A percentile compares a stretch with the other conserved stretches of the same genome.
These are phyloP conservation scores for Cutaneotrichosporon mucoides DNA, from an alignment of 1,284 basidiomycete species.

Conservation along the genomic window DNA sequence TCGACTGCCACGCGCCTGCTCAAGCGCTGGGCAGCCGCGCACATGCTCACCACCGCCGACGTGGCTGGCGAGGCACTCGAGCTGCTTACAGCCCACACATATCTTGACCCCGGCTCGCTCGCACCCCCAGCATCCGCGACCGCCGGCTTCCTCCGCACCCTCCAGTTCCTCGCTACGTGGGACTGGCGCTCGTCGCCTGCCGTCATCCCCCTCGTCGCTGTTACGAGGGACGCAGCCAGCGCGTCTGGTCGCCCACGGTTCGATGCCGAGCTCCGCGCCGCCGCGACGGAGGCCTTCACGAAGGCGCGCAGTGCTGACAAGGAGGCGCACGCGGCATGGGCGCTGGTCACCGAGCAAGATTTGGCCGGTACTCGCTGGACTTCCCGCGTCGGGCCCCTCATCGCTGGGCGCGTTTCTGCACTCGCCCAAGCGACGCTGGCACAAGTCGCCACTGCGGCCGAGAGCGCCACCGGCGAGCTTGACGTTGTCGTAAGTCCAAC, in stretches of 20 bases:
- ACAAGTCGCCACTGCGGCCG: constrained; percentile 29
- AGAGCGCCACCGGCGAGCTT: constrained; percentile 24
- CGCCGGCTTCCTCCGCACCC: constrained; percentile 71
- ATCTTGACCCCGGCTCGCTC: constrained; percentile 49
- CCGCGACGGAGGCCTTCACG: constrained; percentile 56
- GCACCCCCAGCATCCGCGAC: constrained; percentile 51
- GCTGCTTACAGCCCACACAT: constrained; percentile 67
- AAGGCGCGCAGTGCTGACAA: constrained; percentile 47
- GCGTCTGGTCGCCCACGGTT: constrained; percentile 37
- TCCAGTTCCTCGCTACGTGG: constrained; percentile 78
- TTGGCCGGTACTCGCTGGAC: constrained; percentile 72
- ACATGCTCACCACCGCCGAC: constrained; percentile 69
- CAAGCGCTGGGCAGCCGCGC: constrained; percentile 87
- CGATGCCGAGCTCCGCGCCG: constrained; percentile 54
- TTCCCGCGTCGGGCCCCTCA: constrained; percentile 57
- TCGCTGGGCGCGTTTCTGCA: constrained; percentile 64
- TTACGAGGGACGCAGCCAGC: constrained; percentile 35
- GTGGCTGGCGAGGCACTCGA: constrained; percentile 74
- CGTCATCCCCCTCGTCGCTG: constrained; percentile 48
- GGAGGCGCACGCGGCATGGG: constrained; percentile 62
- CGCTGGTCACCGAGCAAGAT: constrained; percentile 76
- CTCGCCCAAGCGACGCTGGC: constrained; percentile 69
- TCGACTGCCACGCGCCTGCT: constrained; percentile 78
- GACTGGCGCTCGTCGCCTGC: constrained; percentile 60
- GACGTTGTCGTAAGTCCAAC: constrained; percentile 27